phyloP scores from a whole-genome alignment of 768 basidiomycete species.

The Lactifluus volemus region DNA sequence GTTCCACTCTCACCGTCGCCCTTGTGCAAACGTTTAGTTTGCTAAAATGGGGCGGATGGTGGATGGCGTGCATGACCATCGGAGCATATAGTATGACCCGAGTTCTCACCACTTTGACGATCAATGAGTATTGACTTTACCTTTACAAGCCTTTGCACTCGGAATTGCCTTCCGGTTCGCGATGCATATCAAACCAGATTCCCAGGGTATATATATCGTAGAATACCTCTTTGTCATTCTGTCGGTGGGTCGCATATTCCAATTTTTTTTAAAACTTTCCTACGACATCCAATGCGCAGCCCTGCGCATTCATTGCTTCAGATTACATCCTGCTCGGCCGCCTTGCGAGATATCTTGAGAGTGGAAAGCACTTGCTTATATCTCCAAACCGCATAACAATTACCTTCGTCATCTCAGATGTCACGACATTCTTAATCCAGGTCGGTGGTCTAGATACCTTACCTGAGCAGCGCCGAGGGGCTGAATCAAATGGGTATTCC shows the following conservation, averaged over 20 bases:
- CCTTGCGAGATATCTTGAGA: slow-evolving; percentile 42
- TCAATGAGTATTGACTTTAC: neutral
- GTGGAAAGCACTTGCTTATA: slow-evolving; percentile 41
- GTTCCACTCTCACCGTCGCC: neutral
- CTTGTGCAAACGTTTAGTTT: neutral
- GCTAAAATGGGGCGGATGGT: slow-evolving; percentile 21
- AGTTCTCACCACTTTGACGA: no score
- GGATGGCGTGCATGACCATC: slow-evolving; percentile 38
- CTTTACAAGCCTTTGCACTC: slow-evolving; percentile 39
- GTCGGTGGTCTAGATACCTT: slow-evolving; percentile 23
- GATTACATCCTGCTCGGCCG: slow-evolving; percentile 60
- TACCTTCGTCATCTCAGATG: slow-evolving; percentile 53
- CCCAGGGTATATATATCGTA: slow-evolving; percentile 42
- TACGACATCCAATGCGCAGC: slow-evolving; percentile 28
- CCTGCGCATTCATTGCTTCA: slow-evolving; percentile 67
- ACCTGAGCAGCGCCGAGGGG: neutral
- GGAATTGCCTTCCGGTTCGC: slow-evolving; percentile 51
- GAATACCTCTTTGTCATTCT: slow-evolving; percentile 55
- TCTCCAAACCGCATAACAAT: slow-evolving; percentile 41
- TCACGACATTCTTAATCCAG: slow-evolving; percentile 60
- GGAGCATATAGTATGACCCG: slow-evolving; percentile 43
- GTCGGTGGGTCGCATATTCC: slow-evolving; percentile 32
- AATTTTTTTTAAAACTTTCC: neutral
- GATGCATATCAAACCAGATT: slow-evolving; percentile 45
- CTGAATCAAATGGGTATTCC: neutral